phyloP scores from a whole-genome alignment of 2,329 filamentous ascomycete genomes.

The Aspergillus pseudotamarii region DNA sequence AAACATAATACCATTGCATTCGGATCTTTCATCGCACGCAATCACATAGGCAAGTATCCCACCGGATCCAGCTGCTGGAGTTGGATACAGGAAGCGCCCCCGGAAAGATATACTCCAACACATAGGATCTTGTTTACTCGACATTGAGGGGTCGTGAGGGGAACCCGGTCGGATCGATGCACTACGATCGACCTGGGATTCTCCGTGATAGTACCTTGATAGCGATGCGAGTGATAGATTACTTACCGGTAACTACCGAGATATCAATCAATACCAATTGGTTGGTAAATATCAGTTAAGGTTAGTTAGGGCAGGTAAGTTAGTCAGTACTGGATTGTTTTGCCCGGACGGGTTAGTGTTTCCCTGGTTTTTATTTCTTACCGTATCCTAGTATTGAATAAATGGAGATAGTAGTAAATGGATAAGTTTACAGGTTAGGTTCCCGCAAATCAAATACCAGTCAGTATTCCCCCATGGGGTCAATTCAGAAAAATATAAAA shows the following conservation, averaged over 20 bases:
- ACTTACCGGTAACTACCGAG: neutral
- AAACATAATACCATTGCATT: neutral
- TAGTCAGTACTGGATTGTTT: conserved; percentile 19
- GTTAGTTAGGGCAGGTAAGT: neutral
- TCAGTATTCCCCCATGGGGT: neutral
- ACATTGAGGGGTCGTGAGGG: conserved; percentile 12
- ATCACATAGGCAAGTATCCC: neutral
- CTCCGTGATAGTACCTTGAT: neutral
- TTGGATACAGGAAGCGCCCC: conserved; percentile 10
- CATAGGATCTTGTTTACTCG: neutral
- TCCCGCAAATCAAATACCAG: neutral
- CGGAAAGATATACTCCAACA: neutral
- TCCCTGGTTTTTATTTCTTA: conserved; percentile 10
- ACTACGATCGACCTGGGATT: neutral
- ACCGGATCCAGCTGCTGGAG: conserved; percentile 22
- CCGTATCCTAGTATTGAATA: neutral
- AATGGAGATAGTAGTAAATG: neutral
- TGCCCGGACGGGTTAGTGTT: conserved; percentile 25
- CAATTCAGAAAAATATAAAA: neutral
- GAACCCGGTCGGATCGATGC: neutral
- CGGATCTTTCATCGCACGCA: neutral
- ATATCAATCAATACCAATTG: neutral
- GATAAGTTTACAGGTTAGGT: no score
- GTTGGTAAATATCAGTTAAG: neutral
- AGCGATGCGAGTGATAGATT: neutral